Evolutionary conservation across 2,329 filamentous ascomycete species (phyloP).

Genomic region (Cryphonectria japonica): DNA sequence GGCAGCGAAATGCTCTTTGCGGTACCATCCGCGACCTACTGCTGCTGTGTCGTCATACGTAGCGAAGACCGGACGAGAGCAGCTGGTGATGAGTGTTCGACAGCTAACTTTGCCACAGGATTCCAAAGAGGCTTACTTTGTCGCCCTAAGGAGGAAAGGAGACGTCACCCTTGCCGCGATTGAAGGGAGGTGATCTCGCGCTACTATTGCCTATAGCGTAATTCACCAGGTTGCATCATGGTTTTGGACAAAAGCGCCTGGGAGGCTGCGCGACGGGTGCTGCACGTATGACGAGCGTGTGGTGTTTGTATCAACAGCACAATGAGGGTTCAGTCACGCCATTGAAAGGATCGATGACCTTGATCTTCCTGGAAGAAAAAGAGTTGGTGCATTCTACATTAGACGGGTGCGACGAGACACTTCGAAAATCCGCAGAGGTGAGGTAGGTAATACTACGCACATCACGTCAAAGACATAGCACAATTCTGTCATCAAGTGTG

Average conservation of each 20-base stretch:
- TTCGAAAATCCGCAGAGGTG: neutral
- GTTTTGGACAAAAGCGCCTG: neutral
- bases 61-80: too few species aligned
- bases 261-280: neutral
- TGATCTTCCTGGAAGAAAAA: neutral
- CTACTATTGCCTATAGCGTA: neutral
- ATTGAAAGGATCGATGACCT: neutral
- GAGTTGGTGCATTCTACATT: neutral
- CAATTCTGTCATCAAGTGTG: neutral
- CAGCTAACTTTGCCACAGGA: constrained; percentile 53
- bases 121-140: constrained; percentile 85
- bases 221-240: neutral
- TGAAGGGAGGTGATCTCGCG: constrained; percentile 15
- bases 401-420: neutral
- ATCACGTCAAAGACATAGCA: neutral
- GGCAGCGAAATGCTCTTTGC: constrained; percentile 34
- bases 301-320: neutral
- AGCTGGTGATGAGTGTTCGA: neutral
- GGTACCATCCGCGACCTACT: neutral
- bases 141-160: constrained; percentile 72
- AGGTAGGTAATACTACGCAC: neutral
- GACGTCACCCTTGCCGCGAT: constrained; percentile 38
- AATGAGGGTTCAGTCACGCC: neutral
- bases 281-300: neutral
- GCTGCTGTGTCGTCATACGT: constrained; percentile 19